A percentile compares a stretch with the other conserved stretches of the same genome.
Conservation (phyloP, 192 early-diverging fungal genomes). For the Backusella australiensis region DNA sequence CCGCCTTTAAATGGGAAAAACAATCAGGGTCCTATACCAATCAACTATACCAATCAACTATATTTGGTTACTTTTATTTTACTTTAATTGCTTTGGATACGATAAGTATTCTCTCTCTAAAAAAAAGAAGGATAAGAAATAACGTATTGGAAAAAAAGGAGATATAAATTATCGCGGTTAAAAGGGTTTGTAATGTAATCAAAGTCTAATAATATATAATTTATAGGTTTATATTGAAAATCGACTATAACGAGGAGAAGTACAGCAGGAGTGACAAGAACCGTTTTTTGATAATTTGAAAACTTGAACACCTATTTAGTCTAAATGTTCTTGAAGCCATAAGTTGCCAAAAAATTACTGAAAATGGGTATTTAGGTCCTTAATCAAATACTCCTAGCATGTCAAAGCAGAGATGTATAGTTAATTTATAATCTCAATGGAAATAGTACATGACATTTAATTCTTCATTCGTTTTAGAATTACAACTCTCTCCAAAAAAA, state of each 20-base stretch:
- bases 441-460: too few relatives aligned
- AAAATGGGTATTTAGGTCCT: neutral
- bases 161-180: neutral
- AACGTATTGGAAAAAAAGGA: neutral
- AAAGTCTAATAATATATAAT: neutral
- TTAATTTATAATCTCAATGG: too few relatives aligned
- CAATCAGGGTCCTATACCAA: neutral
- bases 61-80: neutral
- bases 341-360: neutral
- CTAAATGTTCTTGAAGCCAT: too few relatives aligned
- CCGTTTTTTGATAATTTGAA: neutral
- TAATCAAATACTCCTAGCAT: too few relatives aligned
- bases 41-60: neutral
- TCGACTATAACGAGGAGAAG: neutral
- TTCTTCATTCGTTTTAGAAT: too few relatives aligned
- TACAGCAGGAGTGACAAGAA: neutral
- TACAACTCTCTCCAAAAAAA: too few relatives aligned
- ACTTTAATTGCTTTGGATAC: neutral
- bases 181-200: neutral
- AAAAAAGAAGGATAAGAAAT: too few relatives aligned
- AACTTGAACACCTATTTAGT: neutral
- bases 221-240: neutral
- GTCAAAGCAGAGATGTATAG: too few relatives aligned
- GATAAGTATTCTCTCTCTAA: neutral
- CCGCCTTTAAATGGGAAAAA: neutral